Percentiles rank a stretch among this genome's conserved stretches.
phyloP scores from a whole-genome alignment of 495 filamentous ascomycete genomes.

The Chaetomium tenue region DNA sequence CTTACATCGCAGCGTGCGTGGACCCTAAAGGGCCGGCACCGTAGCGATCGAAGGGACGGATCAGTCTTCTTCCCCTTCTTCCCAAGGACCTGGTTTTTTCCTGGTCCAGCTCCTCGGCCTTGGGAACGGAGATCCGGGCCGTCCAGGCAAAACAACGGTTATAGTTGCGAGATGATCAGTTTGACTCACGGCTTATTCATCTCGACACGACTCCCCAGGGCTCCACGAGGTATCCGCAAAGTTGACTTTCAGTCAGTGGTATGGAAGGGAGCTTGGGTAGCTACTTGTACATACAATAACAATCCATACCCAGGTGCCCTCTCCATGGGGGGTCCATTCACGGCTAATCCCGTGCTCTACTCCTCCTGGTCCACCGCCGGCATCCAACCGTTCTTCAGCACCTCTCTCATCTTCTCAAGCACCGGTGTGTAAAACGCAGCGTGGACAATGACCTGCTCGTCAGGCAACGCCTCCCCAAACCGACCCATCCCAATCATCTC shows the following conservation, averaged over 20 bases:
- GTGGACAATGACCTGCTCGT: no score
- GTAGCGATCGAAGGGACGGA: neutral
- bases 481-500: neutral
- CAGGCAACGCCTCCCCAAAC: neutral
- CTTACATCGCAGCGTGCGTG: neutral
- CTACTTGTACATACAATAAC: neutral
- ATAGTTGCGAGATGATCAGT: neutral
- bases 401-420: neutral
- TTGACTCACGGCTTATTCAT: no score
- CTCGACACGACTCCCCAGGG: neutral
- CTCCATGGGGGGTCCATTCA: neutral
- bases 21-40: neutral
- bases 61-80: constrained; percentile 1
- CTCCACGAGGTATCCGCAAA: neutral
- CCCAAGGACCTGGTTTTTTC: neutral
- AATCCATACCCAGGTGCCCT: neutral
- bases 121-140: neutral
- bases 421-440: neutral
- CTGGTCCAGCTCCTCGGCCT: neutral
- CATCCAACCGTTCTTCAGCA: neutral
- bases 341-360: neutral
- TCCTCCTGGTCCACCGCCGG: neutral
- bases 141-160: neutral
- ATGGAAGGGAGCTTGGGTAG: no score
- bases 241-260: no score